Evolutionary conservation across 257 asterid genomes (phyloP), one percentile per base, ranked within the genome.

Genomic region (Solanum corneliomulleri): DNA sequence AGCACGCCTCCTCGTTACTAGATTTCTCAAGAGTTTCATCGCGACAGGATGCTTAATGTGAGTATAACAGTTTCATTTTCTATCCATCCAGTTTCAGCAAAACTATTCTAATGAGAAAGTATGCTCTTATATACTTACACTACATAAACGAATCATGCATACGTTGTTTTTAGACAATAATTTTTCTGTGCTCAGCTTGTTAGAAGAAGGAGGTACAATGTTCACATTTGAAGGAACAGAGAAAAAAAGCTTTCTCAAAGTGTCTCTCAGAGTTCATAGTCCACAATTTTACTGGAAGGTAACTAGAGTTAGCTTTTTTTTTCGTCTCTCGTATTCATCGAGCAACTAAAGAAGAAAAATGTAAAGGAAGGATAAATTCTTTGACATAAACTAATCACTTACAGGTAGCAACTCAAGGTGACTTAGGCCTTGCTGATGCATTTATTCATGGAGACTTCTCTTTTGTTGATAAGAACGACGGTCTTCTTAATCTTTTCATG

Each of bases 271-370:
- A 89, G 92, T 97, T 86, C 98, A 95, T 80, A 89, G 85, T 87
- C 96, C 98, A 14, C 95, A 93, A 84, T 95, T 97, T 87, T 97
- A 97, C 87, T 95, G 98, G 97, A 94, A 94, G 99, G 98, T 94
- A 86, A 56, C 12, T 74, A 20, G 3, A 41, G 42, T 84, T 35
- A 7, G 37, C 45, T 41, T 27, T 20, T 27, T 12, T 35, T 37
- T 37, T 21, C 14, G 21, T 2, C 20, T 9, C 33, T 52, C 5
- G 10, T 75, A 56, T 5, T 52, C 23, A n/a, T 25, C 41, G 4
- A 70, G 72, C 41, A 1, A 74, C 29, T 80, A 29, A 29, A 47
- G 6, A 27, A 9, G 41, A 78, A 78, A 29, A 78, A 25, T n/a
- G 35, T 23, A 10, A 78, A 29, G 68, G 68, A 81, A 11, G 11